Percentiles rank a stretch among this genome's conserved stretches.
These are phyloP conservation scores for Candida ulmi DNA, from an alignment of 805 yeast genomes.

Conservation along the genomic window DNA sequence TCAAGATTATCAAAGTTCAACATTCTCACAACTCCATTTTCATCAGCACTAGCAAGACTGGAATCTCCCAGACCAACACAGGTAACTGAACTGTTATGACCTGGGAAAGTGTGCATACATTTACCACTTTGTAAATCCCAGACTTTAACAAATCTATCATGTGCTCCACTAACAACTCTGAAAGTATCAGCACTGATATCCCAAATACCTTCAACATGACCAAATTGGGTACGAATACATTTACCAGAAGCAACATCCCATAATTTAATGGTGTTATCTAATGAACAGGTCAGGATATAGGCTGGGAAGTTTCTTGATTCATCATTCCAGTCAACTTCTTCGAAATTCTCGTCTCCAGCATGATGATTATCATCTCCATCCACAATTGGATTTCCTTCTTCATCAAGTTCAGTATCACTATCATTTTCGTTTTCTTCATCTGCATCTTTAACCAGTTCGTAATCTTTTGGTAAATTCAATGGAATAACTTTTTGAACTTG, in stretches of 20 bases:
- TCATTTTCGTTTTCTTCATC: slow-evolving; percentile 15
- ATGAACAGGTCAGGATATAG: slow-evolving; percentile 77
- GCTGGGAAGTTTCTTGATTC: slow-evolving; percentile 54
- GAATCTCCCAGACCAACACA: slow-evolving; percentile 89
- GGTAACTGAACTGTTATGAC: slow-evolving; percentile 52
- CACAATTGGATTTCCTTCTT: slow-evolving; percentile 10
- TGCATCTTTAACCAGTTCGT: slow-evolving; percentile 39
- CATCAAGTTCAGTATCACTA: slow-evolving; percentile 8
- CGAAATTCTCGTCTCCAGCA: slow-evolving; percentile 12
- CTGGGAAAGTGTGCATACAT: slow-evolving; percentile 89
- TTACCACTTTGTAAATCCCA: slow-evolving; percentile 96
- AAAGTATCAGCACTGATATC: slow-evolving; percentile 93
- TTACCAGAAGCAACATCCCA: slow-evolving; percentile 88
- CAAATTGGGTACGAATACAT: slow-evolving; percentile 91
- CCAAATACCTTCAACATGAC: slow-evolving; percentile 98
- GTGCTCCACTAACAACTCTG: slow-evolving; percentile 91
- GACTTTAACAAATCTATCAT: slow-evolving; percentile 81
- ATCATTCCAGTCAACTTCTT: slow-evolving; percentile 22
- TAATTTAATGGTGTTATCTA: slow-evolving; percentile 87
- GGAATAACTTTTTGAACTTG: slow-evolving; percentile 94
- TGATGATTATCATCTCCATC: slow-evolving; percentile 16
- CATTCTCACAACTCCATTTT: slow-evolving; percentile 81
- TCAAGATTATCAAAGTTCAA: slow-evolving; percentile 58
- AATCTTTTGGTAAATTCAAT: slow-evolving; percentile 62
- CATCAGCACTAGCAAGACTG: slow-evolving; percentile 85